Conservation (phyloP, 768 basidiomycete genomes). For the Kondoa subrosea region DNA sequence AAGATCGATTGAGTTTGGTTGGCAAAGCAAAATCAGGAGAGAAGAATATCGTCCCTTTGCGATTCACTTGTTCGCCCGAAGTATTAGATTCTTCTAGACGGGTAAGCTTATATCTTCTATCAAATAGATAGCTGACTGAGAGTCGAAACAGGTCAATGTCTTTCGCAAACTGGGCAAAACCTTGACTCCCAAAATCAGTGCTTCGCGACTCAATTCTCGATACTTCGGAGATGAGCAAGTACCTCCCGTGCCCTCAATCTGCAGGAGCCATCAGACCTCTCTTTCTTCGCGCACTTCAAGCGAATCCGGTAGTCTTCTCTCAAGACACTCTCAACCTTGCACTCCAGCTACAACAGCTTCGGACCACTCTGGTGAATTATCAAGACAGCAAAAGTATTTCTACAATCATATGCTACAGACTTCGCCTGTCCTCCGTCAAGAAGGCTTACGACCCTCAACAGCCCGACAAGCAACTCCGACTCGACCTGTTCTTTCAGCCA, state of each 20-base stretch:
- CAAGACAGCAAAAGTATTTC: background rate
- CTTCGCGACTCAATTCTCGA: background rate
- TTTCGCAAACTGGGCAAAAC: background rate
- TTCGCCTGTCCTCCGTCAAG: background rate
- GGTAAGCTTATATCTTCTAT: background rate
- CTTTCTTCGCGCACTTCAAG: too few species aligned
- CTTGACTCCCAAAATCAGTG: conserved; percentile 2
- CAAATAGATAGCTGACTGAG: background rate
- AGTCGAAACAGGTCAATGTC: background rate
- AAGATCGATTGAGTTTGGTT: conserved; percentile 2
- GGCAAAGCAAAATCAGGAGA: background rate
- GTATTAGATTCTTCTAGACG: conserved; percentile 1
- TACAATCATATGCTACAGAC: background rate
- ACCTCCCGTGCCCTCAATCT: background rate
- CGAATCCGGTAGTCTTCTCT: background rate
- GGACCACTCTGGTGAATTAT: background rate
- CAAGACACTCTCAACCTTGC: background rate
- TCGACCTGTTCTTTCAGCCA: background rate
- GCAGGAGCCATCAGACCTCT: background rate
- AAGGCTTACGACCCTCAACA: background rate
- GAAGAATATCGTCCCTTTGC: background rate
- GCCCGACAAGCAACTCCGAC: background rate
- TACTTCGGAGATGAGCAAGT: background rate
- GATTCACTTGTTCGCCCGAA: background rate
- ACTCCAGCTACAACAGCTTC: background rate